Base-by-base conservation (phyloP, 139 green algal genomes). In the Chlorella sp. region DNA sequence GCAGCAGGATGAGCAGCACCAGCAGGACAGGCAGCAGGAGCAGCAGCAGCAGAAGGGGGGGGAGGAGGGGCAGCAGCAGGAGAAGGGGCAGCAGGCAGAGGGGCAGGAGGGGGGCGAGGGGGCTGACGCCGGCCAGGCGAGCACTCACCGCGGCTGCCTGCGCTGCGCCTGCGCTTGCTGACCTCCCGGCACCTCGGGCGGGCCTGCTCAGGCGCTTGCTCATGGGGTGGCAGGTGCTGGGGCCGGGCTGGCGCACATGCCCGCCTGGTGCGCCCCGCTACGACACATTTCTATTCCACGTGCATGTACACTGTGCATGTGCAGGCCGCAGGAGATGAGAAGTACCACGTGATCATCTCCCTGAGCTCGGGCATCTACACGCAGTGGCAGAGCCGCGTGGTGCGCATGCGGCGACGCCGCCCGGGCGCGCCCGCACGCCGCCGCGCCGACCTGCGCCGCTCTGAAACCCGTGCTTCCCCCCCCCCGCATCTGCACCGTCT, bases 301-400 rank as follows among this genome's bases (percentile, higher is more conserved):
- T n/a, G n/a, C n/a, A n/a, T n/a, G n/a, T n/a, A n/a, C n/a, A n/a
- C n/a, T n/a, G n/a, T n/a, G n/a, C n/a, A n/a, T n/a, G n/a, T n/a
- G n/a, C n/a, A n/a, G n/a, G n/a, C n/a, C n/a, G 58, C 58, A 5
- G 29, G 31, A 35, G 67, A 51, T 2, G 67, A 75, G 40, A 75
- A 87, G 77, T 90, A 90, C 41, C 85, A 90, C 51, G 76, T 88
- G 12, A 67, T 90, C 6, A 61, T 83, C 41, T 79, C 71, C 5
- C 63, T 63, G 17, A 55, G 74, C 40, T 33, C 33, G 7, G 59
- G 60, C 3, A 27, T 84, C 6, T 92, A 92, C 77, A 73, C 51
- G 5, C 42, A 85, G 51, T 93, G 89, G 89, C 89, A 94, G 80
- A 77, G 63, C 21, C 79, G 90, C 9, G 70, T 92, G 31, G 77